Evolutionary conservation across 306 rosid species (phyloP).

Genomic region (Castanea sativa): DNA sequence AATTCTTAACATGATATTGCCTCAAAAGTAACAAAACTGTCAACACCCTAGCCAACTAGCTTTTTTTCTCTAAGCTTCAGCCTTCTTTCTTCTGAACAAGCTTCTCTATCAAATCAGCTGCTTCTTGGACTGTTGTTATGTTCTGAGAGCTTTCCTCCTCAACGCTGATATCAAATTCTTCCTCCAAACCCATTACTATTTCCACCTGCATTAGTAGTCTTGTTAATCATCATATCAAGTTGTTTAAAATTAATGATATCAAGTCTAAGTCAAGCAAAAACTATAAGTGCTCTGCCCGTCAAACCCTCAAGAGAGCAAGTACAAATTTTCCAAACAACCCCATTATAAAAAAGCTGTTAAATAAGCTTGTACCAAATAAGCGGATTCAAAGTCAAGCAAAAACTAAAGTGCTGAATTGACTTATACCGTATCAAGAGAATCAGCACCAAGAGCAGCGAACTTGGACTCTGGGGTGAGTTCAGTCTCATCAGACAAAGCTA

Average conservation of each 20-base stretch:
- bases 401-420: background rate
- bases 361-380: too few species aligned
- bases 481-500: conserved; percentile 46
- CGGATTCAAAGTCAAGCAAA: background rate
- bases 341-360: too few species aligned
- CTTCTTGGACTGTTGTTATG: conserved; percentile 49
- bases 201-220: conserved; percentile 39
- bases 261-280: background rate
- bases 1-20: background rate
- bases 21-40: background rate
- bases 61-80: conserved; percentile 4
- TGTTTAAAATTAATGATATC: background rate
- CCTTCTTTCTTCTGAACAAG: conserved; percentile 43
- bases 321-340: too few species aligned
- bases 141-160: conserved; percentile 41
- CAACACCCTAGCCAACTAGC: background rate
- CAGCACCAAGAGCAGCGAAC: conserved; percentile 53
- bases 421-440: conserved; percentile 56
- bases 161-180: conserved; percentile 36
- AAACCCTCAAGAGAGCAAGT: too few species aligned
- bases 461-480: conserved; percentile 45
- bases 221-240: background rate
- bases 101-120: conserved; percentile 51
- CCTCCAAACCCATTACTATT: conserved; percentile 59
- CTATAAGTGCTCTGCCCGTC: too few species aligned